Evolutionary conservation across 1,284 basidiomycete species (phyloP).

Genomic region (Puccinia sorghi): DNA sequence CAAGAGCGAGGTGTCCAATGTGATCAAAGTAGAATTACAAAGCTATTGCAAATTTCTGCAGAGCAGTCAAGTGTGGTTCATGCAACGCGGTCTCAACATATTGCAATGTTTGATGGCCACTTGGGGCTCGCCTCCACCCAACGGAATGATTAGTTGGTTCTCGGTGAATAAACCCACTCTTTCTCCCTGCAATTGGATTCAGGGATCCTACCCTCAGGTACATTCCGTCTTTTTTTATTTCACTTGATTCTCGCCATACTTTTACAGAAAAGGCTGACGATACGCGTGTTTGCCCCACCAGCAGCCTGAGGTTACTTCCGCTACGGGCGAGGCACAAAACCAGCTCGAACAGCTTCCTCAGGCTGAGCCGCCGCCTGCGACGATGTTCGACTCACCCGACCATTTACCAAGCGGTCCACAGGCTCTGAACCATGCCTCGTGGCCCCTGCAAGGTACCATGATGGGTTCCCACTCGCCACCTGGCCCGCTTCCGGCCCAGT

Average conservation of each 20-base stretch:
- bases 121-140: slow-evolving; percentile 43
- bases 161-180: slow-evolving; percentile 8
- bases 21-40: slow-evolving; percentile 39
- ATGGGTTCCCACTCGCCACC: neutral
- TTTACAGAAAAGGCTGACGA: too few species aligned
- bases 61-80: slow-evolving; percentile 22
- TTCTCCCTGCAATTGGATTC: slow-evolving; percentile 29
- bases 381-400: neutral
- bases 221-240: neutral
- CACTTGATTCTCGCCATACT: too few species aligned
- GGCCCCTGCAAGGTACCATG: neutral
- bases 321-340: neutral
- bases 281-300: neutral
- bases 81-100: slow-evolving; percentile 30
- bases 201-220: slow-evolving; percentile 41
- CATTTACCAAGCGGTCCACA: neutral
- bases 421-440: neutral
- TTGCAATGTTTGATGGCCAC: slow-evolving; percentile 45
- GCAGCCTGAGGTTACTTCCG: slow-evolving; percentile 6
- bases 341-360: slow-evolving; percentile 6
- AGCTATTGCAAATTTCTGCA: slow-evolving; percentile 34
- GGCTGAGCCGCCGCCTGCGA: neutral
- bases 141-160: slow-evolving; percentile 40
- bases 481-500: neutral
- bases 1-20: slow-evolving; percentile 25